A percentile compares a stretch with the other conserved stretches of the same genome.
Conservation (phyloP, 2,329 filamentous ascomycete species). For the Orbilia javanica region DNA sequence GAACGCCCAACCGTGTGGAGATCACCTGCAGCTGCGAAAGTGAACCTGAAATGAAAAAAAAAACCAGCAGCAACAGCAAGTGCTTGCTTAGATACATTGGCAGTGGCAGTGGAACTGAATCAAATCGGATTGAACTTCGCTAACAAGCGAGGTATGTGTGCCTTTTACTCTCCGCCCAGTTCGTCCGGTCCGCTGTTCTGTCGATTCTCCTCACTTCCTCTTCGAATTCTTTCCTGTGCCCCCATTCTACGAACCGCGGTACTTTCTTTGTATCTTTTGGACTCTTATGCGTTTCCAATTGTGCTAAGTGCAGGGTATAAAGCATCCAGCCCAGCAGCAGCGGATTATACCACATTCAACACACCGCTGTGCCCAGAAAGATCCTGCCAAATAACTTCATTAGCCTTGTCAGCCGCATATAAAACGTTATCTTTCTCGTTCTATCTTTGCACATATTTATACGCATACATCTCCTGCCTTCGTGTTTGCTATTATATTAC, state of each 20-base stretch:
- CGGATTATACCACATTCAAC: slow-evolving; percentile 34
- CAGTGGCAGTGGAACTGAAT: neutral
- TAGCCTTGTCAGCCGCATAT: slow-evolving; percentile 41
- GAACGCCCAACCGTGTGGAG: slow-evolving; percentile 8
- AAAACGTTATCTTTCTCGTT: slow-evolving; percentile 22
- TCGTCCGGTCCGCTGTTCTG: slow-evolving; percentile 22
- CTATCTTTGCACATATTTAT: neutral
- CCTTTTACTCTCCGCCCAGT: slow-evolving; percentile 46
- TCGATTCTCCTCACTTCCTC: neutral
- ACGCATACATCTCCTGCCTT: neutral
- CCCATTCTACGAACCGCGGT: neutral
- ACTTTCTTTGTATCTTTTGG: slow-evolving; percentile 1
- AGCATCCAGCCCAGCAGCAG: slow-evolving; percentile 1
- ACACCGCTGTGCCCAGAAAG: neutral
- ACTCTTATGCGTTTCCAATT: neutral
- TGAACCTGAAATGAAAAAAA: slow-evolving; percentile 4
- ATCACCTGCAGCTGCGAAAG: slow-evolving; percentile 1
- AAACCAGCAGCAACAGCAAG: neutral
- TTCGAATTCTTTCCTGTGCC: neutral
- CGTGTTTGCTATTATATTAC: slow-evolving; percentile 17
- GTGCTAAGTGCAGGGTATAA: slow-evolving; percentile 7
- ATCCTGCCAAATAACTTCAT: slow-evolving; percentile 1
- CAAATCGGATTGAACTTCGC: slow-evolving; percentile 27
- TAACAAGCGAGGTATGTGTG: slow-evolving; percentile 41
- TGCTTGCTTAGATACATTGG: neutral